These are phyloP conservation scores for Phyllachora maydis DNA, from an alignment of 2,329 filamentous ascomycete species.

Conservation along the genomic window DNA sequence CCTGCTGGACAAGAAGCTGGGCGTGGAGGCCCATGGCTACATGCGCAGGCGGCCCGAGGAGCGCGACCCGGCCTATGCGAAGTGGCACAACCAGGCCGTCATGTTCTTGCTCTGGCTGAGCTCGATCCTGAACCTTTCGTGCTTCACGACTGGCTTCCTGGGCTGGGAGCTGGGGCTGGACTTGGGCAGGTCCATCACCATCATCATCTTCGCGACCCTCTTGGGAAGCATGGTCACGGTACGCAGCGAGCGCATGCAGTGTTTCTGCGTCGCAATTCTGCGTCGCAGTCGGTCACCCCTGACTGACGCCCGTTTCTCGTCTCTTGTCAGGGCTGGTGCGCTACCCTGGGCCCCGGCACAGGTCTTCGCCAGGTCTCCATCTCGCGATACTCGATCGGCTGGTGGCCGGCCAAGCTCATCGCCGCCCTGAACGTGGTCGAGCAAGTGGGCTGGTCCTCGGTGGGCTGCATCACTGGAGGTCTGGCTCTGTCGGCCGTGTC, in stretches of 20 bases:
- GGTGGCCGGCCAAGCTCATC: slow-evolving; percentile 26
- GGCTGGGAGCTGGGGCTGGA: slow-evolving; percentile 25
- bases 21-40: slow-evolving; percentile 25
- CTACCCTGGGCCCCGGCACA: slow-evolving; percentile 25
- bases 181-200: slow-evolving; percentile 19
- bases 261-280: no score
- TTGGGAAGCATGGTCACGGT: slow-evolving; percentile 18
- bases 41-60: slow-evolving; percentile 22
- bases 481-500: slow-evolving; percentile 23
- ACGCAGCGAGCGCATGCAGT: no score
- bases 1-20: slow-evolving; percentile 21
- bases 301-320: no score
- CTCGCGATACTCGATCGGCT: slow-evolving; percentile 25
- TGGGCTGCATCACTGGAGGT: slow-evolving; percentile 29
- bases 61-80: slow-evolving; percentile 12
- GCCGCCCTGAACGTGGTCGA: slow-evolving; percentile 26
- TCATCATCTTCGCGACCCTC: slow-evolving; percentile 23
- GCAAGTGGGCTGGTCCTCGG: slow-evolving; percentile 27
- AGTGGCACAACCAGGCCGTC: slow-evolving; percentile 18
- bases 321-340: slow-evolving; percentile 23
- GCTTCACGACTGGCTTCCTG: slow-evolving; percentile 28
- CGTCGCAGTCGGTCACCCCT: no score
- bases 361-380: slow-evolving; percentile 29
- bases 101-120: slow-evolving; percentile 32
- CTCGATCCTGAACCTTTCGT: slow-evolving; percentile 26